Percentiles rank a stretch among this genome's conserved stretches.
Conservation (phyloP, 257 asterid species). For the Ehretia macrophylla region DNA sequence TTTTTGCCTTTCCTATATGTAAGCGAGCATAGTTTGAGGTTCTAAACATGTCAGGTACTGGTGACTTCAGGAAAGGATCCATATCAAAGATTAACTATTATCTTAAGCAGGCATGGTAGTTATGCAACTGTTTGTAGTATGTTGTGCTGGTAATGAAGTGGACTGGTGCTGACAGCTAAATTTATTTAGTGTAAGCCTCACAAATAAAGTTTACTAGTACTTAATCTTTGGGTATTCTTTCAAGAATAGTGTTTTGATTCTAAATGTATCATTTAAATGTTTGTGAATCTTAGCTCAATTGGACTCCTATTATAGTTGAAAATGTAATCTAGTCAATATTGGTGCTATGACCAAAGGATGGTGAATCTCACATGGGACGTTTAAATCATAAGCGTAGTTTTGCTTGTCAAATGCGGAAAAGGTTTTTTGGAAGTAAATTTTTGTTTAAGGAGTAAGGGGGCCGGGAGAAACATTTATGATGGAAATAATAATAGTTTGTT, state of each 20-base stretch:
- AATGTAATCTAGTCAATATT: too few species aligned
- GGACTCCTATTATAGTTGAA: too few species aligned
- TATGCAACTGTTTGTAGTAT: not conserved
- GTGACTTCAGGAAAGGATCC: not conserved
- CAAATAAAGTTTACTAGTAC: not conserved
- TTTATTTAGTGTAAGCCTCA: not conserved
- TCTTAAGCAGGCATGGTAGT: not conserved
- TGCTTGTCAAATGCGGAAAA: too few species aligned
- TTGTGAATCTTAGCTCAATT: too few species aligned
- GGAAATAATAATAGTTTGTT: too few species aligned
- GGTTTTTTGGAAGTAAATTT: too few species aligned
- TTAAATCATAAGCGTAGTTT: too few species aligned
- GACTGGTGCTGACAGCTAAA: not conserved
- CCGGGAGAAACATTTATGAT: too few species aligned
- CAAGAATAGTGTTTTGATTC: not conserved
- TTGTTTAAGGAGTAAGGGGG: too few species aligned
- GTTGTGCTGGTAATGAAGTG: not conserved
- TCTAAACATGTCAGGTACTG: not conserved
- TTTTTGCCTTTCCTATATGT: not conserved
- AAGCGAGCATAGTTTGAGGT: not conserved
- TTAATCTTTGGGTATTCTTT: not conserved
- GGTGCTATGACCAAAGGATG: too few species aligned
- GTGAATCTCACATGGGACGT: too few species aligned
- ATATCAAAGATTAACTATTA: not conserved
- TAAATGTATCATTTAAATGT: too few species aligned